A percentile compares a stretch with the other conserved stretches of the same genome.
Conservation (phyloP, 169 alveolate genomes). For the Cryptosporidium andersoni region DNA sequence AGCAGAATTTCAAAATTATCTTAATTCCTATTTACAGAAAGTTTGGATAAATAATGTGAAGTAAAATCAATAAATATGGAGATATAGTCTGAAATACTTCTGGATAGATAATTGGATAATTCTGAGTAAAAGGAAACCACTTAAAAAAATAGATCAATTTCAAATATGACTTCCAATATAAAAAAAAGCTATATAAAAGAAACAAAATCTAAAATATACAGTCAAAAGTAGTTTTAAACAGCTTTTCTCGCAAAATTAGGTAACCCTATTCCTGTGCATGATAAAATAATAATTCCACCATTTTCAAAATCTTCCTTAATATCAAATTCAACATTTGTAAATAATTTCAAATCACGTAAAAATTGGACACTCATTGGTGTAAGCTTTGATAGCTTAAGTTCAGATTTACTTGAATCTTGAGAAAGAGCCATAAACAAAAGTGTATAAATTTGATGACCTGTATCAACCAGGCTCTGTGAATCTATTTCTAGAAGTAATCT, state of each 20-base stretch:
- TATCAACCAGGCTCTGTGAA: slow-evolving; percentile 74
- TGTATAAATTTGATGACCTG: slow-evolving; percentile 73
- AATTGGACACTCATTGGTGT: slow-evolving; percentile 74
- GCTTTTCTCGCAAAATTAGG: slow-evolving; percentile 55
- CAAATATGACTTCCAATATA: too few species aligned
- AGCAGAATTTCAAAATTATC: too few species aligned
- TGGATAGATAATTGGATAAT: too few species aligned
- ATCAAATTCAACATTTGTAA: slow-evolving; percentile 72
- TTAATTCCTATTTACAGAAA: too few species aligned
- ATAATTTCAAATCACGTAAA: slow-evolving; percentile 72
- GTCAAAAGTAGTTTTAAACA: not conserved
- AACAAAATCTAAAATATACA: slow-evolving; percentile 9
- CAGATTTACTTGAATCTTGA: slow-evolving; percentile 69
- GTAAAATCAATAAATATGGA: too few species aligned
- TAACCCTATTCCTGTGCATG: slow-evolving; percentile 64
- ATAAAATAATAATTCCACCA: slow-evolving; percentile 15
- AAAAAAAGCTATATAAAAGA: not conserved
- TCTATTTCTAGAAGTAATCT: slow-evolving; percentile 73
- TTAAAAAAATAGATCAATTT: too few species aligned
- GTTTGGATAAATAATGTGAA: too few species aligned
- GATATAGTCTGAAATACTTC: too few species aligned
- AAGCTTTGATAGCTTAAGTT: slow-evolving; percentile 73
- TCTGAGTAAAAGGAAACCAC: too few species aligned
- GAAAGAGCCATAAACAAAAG: slow-evolving; percentile 76
- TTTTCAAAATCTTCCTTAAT: slow-evolving; percentile 48